Base-by-base conservation (phyloP, 1,284 basidiomycete species). In the Heterobasidion parviporum region DNA sequence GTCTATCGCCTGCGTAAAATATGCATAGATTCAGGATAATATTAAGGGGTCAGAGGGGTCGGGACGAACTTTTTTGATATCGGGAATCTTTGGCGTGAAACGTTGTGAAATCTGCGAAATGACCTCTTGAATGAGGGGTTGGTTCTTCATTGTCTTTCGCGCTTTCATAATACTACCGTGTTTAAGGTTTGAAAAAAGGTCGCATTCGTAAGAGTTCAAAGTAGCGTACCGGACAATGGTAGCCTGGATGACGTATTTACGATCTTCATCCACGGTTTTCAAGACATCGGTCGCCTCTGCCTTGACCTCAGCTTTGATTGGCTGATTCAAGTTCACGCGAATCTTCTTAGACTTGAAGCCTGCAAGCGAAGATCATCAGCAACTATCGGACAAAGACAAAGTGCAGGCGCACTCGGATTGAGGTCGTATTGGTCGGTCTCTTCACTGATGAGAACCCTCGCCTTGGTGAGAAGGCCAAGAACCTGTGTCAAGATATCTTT, bases 261-360 rank as follows among this genome's bases (percentile, higher is more conserved):
- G 85, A 69, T 99, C 96, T 73, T 99, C 96, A 63, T 99, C 96
- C 8, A 99, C 95, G 32, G 89, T 90, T 78, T 96, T 95, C 65
- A 96, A 77, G 1, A 98, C 93, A 60, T 98, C 94, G 7, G 81
- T 82, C 8, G 87, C 83, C 71, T 99, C 97, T 3, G 89, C 85
- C 78, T 96, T 97, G 58, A 92, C 87, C 71, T 98, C 96, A 1
- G 93, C 84, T 76, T 94, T 95, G 72, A 99, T 91, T 0, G 94
- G 92, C 67, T 89, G 81, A 71, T 99, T 98, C 56, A 99, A 78
- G 64, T 94, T 92, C 55, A 99, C 91, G 59, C 92, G 85, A 60
- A 95, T 93, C 80, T 98, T 98, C 81, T 98, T 98, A 16, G 90
- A 93, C 74, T 95, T 98, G 84, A 96, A 98, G 68, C 81, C 91